Percentiles rank a stretch among this genome's conserved stretches.
These are phyloP conservation scores for Nymphaea thermarum DNA, from an alignment of 164 flowering plant species.

Conservation along the genomic window DNA sequence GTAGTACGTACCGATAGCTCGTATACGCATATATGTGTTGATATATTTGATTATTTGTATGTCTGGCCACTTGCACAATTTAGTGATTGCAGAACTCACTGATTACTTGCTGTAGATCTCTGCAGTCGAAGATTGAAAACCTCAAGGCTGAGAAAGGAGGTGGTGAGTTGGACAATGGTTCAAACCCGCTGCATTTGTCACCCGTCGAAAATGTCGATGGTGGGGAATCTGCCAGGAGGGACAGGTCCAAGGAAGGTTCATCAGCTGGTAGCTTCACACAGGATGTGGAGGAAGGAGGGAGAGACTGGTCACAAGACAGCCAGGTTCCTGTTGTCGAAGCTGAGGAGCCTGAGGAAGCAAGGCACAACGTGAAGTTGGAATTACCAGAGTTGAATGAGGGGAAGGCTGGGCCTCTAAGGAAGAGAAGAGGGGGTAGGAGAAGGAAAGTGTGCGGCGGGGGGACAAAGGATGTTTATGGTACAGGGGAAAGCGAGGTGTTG, in stretches of 20 bases:
- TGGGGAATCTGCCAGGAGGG: background rate
- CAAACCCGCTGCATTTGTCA: slow-evolving; percentile 30
- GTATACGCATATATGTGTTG: no score
- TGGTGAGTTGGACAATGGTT: slow-evolving; percentile 15
- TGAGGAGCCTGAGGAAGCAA: background rate
- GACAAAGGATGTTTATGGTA: slow-evolving; percentile 27
- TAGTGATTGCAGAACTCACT: background rate
- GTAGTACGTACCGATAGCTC: no score
- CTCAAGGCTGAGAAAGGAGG: slow-evolving; percentile 35
- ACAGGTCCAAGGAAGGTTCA: slow-evolving; percentile 13
- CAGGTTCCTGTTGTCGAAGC: slow-evolving; percentile 13
- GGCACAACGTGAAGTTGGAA: background rate
- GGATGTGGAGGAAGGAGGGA: slow-evolving; percentile 12
- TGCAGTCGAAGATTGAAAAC: slow-evolving; percentile 54
- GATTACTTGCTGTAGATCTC: slow-evolving; percentile 29
- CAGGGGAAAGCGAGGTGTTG: slow-evolving; percentile 40
- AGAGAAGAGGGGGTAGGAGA: slow-evolving; percentile 20
- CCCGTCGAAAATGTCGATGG: slow-evolving; percentile 26
- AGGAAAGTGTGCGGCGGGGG: slow-evolving; percentile 74
- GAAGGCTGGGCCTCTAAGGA: background rate
- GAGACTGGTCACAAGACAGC: slow-evolving; percentile 22
- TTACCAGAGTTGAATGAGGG: background rate
- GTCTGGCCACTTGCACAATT: no score
- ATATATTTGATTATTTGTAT: no score
- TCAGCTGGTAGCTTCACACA: slow-evolving; percentile 40